A percentile compares a stretch with the other conserved stretches of the same genome.
These are phyloP conservation scores for Ochromonas danica DNA, from an alignment of 108 stramenopile species.

Conservation along the genomic window DNA sequence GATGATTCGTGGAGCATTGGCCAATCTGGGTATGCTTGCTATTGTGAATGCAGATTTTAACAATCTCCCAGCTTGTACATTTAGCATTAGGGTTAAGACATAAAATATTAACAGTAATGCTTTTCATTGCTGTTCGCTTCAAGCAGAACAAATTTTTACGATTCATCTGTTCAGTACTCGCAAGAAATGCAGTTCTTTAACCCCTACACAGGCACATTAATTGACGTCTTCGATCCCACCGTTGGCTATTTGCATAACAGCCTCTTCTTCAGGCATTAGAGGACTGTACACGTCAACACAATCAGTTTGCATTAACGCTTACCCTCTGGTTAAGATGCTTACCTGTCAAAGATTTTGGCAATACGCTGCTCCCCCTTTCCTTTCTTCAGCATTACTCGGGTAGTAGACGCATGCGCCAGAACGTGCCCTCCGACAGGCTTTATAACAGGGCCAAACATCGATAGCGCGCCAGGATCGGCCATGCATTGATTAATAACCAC, in stretches of 20 bases:
- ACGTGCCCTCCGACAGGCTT: constrained; percentile 66
- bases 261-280: constrained; percentile 63
- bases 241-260: constrained; percentile 52
- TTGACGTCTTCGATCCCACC: constrained; percentile 54
- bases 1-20: constrained; percentile 76
- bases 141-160: no score
- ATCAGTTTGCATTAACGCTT: background rate
- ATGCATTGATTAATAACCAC: constrained; percentile 60
- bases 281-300: constrained; percentile 34
- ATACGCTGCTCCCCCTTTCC: constrained; percentile 60
- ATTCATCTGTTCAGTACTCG: no score
- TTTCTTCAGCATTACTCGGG: constrained; percentile 60
- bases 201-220: background rate
- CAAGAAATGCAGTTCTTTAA: no score
- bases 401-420: constrained; percentile 61
- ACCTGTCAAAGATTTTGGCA: constrained; percentile 58
- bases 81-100: constrained; percentile 64
- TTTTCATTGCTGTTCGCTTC: no score
- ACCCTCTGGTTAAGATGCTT: background rate
- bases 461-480: constrained; percentile 55
- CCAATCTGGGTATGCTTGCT: constrained; percentile 77
- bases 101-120: no score
- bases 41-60: constrained; percentile 85
- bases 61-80: constrained; percentile 80
- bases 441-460: constrained; percentile 42